phyloP scores from a whole-genome alignment of 2,329 filamentous ascomycete species.

The Stagonosporopsis cucurbitacearum region DNA sequence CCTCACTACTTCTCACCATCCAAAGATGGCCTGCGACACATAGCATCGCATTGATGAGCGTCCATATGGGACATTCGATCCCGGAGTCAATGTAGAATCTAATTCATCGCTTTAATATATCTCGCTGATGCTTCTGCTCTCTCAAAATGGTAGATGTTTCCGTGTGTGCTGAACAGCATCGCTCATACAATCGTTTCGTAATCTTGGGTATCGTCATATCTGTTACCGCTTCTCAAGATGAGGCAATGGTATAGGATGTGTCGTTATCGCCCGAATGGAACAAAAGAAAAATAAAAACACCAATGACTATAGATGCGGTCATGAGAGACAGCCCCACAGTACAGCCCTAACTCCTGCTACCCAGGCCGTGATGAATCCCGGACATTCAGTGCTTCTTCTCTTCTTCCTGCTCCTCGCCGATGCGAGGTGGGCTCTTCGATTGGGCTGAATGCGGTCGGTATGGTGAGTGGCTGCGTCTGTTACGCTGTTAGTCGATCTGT shows the following conservation, averaged over 20 bases:
- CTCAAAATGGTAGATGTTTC: neutral
- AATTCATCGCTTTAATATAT: neutral
- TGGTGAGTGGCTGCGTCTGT: conserved; percentile 45
- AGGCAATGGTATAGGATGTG: neutral
- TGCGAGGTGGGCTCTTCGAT: conserved; percentile 48
- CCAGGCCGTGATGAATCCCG: neutral
- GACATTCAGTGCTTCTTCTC: conserved; percentile 12
- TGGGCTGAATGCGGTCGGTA: conserved; percentile 39
- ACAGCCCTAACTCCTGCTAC: neutral
- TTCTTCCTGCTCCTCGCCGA: conserved; percentile 41
- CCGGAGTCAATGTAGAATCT: neutral
- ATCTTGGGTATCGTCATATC: neutral
- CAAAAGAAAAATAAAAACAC: neutral
- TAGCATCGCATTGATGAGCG: neutral
- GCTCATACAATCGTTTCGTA: conserved; percentile 4
- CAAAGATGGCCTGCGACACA: neutral
- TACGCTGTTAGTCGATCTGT: neutral
- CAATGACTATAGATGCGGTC: neutral
- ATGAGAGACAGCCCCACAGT: neutral
- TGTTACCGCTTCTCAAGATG: neutral
- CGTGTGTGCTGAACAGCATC: neutral
- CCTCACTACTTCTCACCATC: neutral
- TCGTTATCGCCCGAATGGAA: neutral
- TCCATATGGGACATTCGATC: neutral
- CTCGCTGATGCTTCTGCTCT: conserved; percentile 10